phyloP scores from a whole-genome alignment of 139 green algal genomes.

The Yamagishiella unicocca region DNA sequence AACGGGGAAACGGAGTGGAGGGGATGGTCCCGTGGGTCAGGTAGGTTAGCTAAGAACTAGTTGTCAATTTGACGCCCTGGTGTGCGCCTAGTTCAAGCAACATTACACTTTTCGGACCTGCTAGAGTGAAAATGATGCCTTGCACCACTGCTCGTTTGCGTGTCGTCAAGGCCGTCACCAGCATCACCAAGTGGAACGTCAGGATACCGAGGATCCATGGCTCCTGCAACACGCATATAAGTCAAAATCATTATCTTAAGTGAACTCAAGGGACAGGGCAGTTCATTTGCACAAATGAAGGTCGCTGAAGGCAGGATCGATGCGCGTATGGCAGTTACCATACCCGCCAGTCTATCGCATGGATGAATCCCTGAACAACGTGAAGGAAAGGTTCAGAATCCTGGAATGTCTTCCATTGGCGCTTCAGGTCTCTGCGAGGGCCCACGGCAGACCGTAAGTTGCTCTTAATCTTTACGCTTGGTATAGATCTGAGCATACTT shows the following conservation, averaged over 20 bases:
- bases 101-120: constrained; percentile 28
- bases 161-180: constrained; percentile 13
- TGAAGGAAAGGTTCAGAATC: constrained; percentile 48
- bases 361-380: constrained; percentile 55
- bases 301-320: background rate
- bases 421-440: constrained; percentile 41
- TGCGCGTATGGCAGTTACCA: background rate
- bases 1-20: background rate
- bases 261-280: background rate
- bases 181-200: constrained; percentile 22
- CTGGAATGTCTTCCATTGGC: constrained; percentile 54
- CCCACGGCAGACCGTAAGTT: background rate
- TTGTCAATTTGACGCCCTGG: background rate
- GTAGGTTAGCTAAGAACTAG: background rate
- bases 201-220: constrained; percentile 54
- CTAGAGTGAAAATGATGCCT: constrained; percentile 10
- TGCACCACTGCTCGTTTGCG: constrained; percentile 41
- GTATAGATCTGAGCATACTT: no score
- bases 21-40: constrained; percentile 2
- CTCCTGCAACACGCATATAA: constrained; percentile 36
- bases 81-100: background rate
- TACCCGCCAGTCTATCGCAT: constrained; percentile 61
- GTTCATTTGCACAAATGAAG: background rate
- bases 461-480: background rate
- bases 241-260: background rate